These are phyloP conservation scores for Lactuca saligna DNA, from an alignment of 129 eudicot genomes.

Conservation along the genomic window DNA sequence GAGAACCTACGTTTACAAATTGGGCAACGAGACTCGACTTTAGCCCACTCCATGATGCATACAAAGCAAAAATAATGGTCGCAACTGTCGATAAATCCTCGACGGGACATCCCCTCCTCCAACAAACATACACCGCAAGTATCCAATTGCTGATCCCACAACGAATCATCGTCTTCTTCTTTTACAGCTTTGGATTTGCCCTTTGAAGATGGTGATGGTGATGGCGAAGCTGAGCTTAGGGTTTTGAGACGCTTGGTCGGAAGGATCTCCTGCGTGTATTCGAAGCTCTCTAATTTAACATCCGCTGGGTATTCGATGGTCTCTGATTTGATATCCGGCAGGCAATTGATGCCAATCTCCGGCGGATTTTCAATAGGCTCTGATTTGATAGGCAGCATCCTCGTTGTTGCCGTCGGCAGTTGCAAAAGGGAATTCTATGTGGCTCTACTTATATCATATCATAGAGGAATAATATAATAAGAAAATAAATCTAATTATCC, in stretches of 20 bases:
- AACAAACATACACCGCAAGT: constrained; percentile 78
- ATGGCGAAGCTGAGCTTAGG: constrained; percentile 26
- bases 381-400: constrained; percentile 7
- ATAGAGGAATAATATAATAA: no score
- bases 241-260: constrained; percentile 56
- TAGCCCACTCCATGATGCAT: constrained; percentile 94
- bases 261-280: constrained; percentile 14
- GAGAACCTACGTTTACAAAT: constrained; percentile 79
- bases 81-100: constrained; percentile 76
- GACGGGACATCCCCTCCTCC: constrained; percentile 47
- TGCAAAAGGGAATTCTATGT: background rate
- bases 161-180: constrained; percentile 15
- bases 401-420: constrained; percentile 4
- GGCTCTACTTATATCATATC: background rate
- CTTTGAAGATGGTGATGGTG: constrained; percentile 40
- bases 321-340: constrained; percentile 16
- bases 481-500: no score
- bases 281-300: constrained; percentile 17
- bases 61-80: constrained; percentile 82
- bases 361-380: constrained; percentile 5
- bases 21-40: constrained; percentile 86
- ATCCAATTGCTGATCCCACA: constrained; percentile 11
- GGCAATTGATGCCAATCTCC: constrained; percentile 1
- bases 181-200: constrained; percentile 50
- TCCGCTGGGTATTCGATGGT: background rate